phyloP scores from a whole-genome alignment of 2,329 filamentous ascomycete species.

The Zarea fungicola region DNA sequence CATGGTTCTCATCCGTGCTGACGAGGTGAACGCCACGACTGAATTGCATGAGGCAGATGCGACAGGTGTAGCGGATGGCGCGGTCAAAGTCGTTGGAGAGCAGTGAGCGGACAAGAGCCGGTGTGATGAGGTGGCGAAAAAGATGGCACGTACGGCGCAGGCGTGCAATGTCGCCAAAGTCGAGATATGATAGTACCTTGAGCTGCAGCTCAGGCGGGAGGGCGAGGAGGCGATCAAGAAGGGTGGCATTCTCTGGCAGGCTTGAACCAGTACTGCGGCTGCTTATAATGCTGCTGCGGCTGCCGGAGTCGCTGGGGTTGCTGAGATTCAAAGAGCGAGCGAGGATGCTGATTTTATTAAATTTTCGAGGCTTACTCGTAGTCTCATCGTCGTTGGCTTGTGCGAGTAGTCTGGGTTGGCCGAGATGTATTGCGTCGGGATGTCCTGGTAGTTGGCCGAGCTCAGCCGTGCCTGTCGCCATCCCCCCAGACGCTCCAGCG shows the following conservation, averaged over 20 bases:
- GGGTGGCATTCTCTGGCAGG: not conserved
- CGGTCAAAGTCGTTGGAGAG: slow-evolving; percentile 27
- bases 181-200: slow-evolving; percentile 34
- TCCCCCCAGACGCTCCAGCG: too few relatives aligned
- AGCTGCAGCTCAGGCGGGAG: slow-evolving; percentile 39
- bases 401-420: too few relatives aligned
- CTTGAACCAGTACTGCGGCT: too few relatives aligned
- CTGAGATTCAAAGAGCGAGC: too few relatives aligned
- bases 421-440: too few relatives aligned
- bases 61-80: slow-evolving; percentile 34
- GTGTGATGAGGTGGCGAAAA: slow-evolving; percentile 30
- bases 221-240: slow-evolving; percentile 23
- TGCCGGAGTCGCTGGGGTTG: not conserved
- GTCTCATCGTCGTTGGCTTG: too few relatives aligned
- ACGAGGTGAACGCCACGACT: slow-evolving; percentile 28
- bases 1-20: slow-evolving; percentile 23
- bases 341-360: too few relatives aligned
- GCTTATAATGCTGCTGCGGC: not conserved
- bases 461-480: too few relatives aligned
- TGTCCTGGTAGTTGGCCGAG: too few relatives aligned
- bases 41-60: slow-evolving; percentile 32
- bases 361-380: too few relatives aligned
- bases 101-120: slow-evolving; percentile 29
- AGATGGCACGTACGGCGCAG: slow-evolving; percentile 36
- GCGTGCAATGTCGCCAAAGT: slow-evolving; percentile 38